Conservation (phyloP, 1,284 basidiomycete genomes). For the Sporisorium sorghi region DNA sequence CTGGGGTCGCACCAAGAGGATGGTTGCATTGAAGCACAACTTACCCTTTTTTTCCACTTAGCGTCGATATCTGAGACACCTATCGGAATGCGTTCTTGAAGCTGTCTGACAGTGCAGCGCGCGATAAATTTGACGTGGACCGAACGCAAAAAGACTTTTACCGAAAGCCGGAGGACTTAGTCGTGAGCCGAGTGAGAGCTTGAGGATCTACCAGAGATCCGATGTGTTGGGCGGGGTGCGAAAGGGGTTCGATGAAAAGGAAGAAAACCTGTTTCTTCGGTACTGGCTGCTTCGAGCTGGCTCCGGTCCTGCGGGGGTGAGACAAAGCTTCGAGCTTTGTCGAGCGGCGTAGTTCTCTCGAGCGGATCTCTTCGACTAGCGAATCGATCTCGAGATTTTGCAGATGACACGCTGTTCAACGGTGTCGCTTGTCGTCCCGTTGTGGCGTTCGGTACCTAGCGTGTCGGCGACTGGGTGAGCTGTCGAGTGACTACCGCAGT, state of each 20-base stretch:
- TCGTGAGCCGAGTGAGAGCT: background rate
- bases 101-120: constrained; percentile 33
- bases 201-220: constrained; percentile 6
- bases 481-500: background rate
- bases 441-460: background rate
- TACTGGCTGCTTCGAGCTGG: constrained; percentile 1
- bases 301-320: background rate
- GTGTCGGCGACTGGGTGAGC: background rate
- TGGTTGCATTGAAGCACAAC: background rate
- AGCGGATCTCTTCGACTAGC: constrained; percentile 2
- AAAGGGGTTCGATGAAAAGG: background rate
- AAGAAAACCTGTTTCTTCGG: background rate
- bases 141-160: no score
- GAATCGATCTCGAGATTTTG: background rate
- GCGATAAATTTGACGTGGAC: background rate
- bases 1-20: background rate
- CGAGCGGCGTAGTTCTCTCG: no score
- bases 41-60: constrained; percentile 14
- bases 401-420: background rate
- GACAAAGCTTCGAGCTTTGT: constrained; percentile 6
- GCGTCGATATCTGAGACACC: constrained; percentile 18
- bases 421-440: background rate
- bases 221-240: background rate
- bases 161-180: background rate
- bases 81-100: constrained; percentile 19